Percentiles rank a stretch among this genome's conserved stretches.
phyloP scores from a whole-genome alignment of 1,284 basidiomycete genomes.

The Mycocalia duriaeana region DNA sequence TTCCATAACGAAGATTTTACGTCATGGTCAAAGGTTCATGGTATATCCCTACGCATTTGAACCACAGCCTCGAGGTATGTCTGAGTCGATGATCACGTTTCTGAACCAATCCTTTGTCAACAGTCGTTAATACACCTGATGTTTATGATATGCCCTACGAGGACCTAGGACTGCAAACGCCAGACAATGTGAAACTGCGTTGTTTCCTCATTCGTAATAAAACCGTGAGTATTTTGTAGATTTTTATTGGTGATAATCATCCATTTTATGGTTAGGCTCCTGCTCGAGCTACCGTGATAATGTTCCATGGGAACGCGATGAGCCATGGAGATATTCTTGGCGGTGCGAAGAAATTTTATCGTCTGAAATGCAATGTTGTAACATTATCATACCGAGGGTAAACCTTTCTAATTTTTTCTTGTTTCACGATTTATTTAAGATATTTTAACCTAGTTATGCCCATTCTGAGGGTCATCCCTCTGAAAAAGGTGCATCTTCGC shows the following conservation, averaged over 20 bases:
- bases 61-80: conserved; percentile 9
- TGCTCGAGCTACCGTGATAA: conserved; percentile 25
- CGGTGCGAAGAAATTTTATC: conserved; percentile 19
- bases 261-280: not conserved
- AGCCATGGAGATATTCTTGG: conserved; percentile 22
- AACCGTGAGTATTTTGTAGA: conserved; percentile 8
- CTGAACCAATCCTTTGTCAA: not conserved
- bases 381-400: conserved; percentile 38
- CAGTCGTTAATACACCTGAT: conserved; percentile 8
- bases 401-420: too few relatives aligned
- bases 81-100: not conserved
- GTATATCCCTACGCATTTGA: conserved; percentile 13
- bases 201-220: conserved; percentile 13
- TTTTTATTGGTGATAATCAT: not conserved
- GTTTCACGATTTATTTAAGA: too few relatives aligned
- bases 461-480: conserved; percentile 78
- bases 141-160: conserved; percentile 8
- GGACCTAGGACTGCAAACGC: conserved; percentile 14
- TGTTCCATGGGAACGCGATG: conserved; percentile 40
- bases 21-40: conserved; percentile 12
- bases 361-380: conserved; percentile 31
- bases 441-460: conserved; percentile 71
- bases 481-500: conserved; percentile 59
- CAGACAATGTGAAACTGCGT: conserved; percentile 13
- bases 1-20: conserved; percentile 7